These are phyloP conservation scores for Didymella segeticola DNA, from an alignment of 2,329 filamentous ascomycete genomes.

Conservation along the genomic window DNA sequence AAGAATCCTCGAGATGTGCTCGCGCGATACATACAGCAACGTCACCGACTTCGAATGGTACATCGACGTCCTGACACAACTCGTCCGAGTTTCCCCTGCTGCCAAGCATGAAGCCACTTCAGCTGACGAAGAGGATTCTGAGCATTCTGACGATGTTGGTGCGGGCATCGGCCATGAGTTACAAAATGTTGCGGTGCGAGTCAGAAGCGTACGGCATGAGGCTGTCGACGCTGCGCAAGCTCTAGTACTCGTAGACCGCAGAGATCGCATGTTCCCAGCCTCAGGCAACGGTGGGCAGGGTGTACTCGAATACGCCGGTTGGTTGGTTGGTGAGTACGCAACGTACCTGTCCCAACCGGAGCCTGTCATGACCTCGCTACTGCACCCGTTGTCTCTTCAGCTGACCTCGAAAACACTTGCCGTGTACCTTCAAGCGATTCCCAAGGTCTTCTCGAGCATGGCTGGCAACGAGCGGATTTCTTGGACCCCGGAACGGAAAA, in stretches of 20 bases:
- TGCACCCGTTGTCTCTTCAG: constrained; percentile 69
- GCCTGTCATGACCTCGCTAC: constrained; percentile 73
- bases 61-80: constrained; percentile 84
- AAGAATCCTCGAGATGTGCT: constrained; percentile 87
- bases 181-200: constrained; percentile 89
- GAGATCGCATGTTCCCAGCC: constrained; percentile 63
- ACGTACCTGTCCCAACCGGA: constrained; percentile 73
- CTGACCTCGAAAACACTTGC: constrained; percentile 72
- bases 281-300: constrained; percentile 61
- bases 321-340: constrained; percentile 89
- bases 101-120: constrained; percentile 35
- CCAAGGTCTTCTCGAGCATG: constrained; percentile 82
- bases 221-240: constrained; percentile 83
- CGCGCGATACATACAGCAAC: constrained; percentile 84
- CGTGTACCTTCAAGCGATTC: constrained; percentile 80
- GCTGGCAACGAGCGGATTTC: constrained; percentile 67
- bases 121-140: constrained; percentile 40
- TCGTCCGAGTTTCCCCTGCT: constrained; percentile 73
- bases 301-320: constrained; percentile 77
- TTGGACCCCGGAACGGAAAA: constrained; percentile 78
- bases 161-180: constrained; percentile 83
- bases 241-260: constrained; percentile 69
- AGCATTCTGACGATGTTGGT: constrained; percentile 58
- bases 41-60: constrained; percentile 97
- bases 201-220: constrained; percentile 79